Evolutionary conservation across 306 rosid species (phyloP).

Genomic region (Carpinus fangiana): DNA sequence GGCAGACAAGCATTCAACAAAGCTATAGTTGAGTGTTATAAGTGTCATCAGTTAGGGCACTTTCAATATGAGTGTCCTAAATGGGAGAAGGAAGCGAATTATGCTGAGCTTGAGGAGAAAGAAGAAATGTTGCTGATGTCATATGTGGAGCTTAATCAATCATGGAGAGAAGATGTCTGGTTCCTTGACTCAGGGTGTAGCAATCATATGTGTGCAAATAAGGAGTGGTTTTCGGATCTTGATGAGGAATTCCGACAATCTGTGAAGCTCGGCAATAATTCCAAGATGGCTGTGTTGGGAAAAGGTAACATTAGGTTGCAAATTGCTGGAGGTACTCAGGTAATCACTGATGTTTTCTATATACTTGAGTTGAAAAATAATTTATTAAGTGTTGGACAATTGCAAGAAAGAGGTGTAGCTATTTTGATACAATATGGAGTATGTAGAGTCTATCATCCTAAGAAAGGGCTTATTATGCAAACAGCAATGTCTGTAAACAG

Average conservation of each 20-base stretch:
- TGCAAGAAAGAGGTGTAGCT: not conserved
- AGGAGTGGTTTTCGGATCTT: not conserved
- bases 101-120: constrained; percentile 1
- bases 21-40: not conserved
- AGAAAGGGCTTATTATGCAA: not conserved
- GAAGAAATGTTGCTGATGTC: constrained; percentile 4
- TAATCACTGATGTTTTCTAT: constrained; percentile 1
- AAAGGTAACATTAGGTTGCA: not conserved
- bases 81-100: constrained; percentile 11
- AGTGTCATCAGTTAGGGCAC: constrained; percentile 4
- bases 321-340: not conserved
- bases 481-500: not conserved
- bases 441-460: not conserved
- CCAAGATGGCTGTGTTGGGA: not conserved
- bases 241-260: not conserved
- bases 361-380: constrained; percentile 6
- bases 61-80: constrained; percentile 12
- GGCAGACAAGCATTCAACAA: constrained; percentile 2
- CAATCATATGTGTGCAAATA: constrained; percentile 4
- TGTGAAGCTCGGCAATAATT: not conserved
- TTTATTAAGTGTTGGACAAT: constrained; percentile 4
- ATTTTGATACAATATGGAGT: not conserved
- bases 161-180: not conserved
- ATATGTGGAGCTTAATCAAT: not conserved
- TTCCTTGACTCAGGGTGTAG: constrained; percentile 1